phyloP scores from a whole-genome alignment of 1,139 yeast species.

The Diutina neorugosa region DNA sequence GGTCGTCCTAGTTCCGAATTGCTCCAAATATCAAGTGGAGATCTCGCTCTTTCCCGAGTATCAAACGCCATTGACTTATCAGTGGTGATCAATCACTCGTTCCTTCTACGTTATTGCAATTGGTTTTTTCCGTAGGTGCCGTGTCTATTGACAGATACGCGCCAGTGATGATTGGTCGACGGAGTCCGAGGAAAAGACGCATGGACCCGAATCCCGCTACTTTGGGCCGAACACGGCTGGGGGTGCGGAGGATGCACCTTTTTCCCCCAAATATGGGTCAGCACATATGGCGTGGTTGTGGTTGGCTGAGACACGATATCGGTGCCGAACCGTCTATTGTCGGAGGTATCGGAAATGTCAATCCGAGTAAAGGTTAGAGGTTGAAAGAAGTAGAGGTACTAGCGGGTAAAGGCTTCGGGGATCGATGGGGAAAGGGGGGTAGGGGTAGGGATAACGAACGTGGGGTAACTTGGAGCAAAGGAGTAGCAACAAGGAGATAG shows the following conservation, averaged over 20 bases:
- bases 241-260: neutral
- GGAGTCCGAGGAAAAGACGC: neutral
- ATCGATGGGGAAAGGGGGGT: neutral
- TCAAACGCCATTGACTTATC: no score
- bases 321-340: neutral
- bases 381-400: no score
- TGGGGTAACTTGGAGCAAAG: neutral
- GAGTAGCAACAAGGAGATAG: neutral
- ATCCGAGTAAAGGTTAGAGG: no score
- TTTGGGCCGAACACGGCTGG: neutral
- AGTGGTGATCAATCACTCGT: no score
- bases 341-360: neutral
- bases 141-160: neutral
- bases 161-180: neutral
- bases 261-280: neutral
- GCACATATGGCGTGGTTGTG: neutral
- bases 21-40: no score
- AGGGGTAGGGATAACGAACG: no score
- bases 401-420: neutral
- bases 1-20: neutral
- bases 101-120: no score
- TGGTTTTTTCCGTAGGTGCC: no score
- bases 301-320: neutral
- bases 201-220: neutral
- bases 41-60: no score